phyloP scores from a whole-genome alignment of 208 protist genomes.

The Novymonas esmeraldas region DNA sequence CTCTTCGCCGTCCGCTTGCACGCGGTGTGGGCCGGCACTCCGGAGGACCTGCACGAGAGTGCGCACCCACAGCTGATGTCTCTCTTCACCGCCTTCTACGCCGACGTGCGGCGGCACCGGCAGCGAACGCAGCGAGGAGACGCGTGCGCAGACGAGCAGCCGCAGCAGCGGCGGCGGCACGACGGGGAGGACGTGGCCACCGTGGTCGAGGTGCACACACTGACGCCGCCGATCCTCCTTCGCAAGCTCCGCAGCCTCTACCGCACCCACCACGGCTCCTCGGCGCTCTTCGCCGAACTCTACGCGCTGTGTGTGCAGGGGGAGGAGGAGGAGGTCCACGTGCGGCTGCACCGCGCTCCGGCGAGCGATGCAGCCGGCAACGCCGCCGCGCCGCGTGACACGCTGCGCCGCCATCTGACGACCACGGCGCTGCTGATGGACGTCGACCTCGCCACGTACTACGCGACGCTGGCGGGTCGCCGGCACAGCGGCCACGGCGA shows the following conservation, averaged over 20 bases:
- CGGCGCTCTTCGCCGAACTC: slow-evolving; percentile 31
- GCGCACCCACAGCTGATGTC: slow-evolving; percentile 26
- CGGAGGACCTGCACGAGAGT: slow-evolving; percentile 6
- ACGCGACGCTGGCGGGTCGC: slow-evolving; percentile 53
- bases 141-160: background rate
- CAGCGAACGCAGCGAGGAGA: background rate
- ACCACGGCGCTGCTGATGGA: slow-evolving; percentile 53
- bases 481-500: slow-evolving; percentile 36
- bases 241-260: slow-evolving; percentile 39
- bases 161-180: background rate
- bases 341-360: background rate
- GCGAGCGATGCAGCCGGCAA: background rate
- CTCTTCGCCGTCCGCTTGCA: slow-evolving; percentile 45
- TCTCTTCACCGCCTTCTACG: slow-evolving; percentile 29
- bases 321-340: slow-evolving; percentile 17
- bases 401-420: background rate
- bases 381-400: background rate
- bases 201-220: slow-evolving; percentile 14
- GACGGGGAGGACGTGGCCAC: background rate
- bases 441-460: slow-evolving; percentile 53
- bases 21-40: slow-evolving; percentile 13
- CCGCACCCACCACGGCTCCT: slow-evolving; percentile 25
- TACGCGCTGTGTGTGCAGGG: slow-evolving; percentile 31
- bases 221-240: slow-evolving; percentile 44
- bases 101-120: slow-evolving; percentile 6